Conservation (phyloP, 306 rosid species). For the Lupinus albus region DNA sequence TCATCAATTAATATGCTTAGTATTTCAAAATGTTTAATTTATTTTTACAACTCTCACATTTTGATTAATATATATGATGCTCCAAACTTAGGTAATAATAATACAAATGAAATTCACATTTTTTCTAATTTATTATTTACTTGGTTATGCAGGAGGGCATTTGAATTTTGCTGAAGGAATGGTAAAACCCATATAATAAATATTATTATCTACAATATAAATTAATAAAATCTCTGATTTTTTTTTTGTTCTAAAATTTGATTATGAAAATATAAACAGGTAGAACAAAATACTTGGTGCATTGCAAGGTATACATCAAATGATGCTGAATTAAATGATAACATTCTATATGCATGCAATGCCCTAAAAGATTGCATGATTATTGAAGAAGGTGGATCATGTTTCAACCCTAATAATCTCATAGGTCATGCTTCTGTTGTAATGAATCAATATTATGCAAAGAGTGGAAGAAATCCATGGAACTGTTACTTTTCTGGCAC, state of each 20-base stretch:
- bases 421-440: conserved; percentile 49
- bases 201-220: neutral
- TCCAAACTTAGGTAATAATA: neutral
- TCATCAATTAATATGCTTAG: neutral
- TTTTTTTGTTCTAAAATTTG: neutral
- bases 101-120: neutral
- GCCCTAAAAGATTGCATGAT: conserved; percentile 8
- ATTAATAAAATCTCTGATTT: neutral
- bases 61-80: neutral
- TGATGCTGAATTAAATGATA: neutral
- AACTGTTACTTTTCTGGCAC: conserved; percentile 43
- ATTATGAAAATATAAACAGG: conserved; percentile 18
- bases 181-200: conserved; percentile 4
- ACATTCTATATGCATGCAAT: conserved; percentile 42
- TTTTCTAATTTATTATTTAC: neutral
- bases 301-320: conserved; percentile 42
- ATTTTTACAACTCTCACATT: neutral
- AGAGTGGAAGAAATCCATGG: conserved; percentile 25
- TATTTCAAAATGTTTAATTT: neutral
- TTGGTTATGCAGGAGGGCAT: conserved; percentile 35
- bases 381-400: conserved; percentile 43
- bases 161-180: conserved; percentile 37
- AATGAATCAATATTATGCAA: conserved; percentile 53
- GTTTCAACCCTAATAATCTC: conserved; percentile 40
- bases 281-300: conserved; percentile 37